A percentile compares a stretch with the other conserved stretches of the same genome.
phyloP scores from a whole-genome alignment of 225 moss, liverwort and hornwort genomes.

The Physcomitrellopsis africana region DNA sequence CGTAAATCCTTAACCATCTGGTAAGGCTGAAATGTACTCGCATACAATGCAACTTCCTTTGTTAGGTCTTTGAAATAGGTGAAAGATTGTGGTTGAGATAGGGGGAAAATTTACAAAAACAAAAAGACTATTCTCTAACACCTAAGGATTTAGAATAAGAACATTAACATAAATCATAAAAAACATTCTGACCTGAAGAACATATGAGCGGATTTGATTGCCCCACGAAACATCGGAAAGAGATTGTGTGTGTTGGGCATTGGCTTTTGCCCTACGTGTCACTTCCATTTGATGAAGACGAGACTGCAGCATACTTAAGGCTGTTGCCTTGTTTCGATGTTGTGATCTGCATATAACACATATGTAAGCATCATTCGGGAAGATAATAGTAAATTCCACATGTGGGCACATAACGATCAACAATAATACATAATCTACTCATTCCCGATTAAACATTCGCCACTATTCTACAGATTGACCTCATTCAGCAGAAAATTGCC shows the following conservation, averaged over 20 bases:
- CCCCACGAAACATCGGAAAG: slow-evolving; percentile 92
- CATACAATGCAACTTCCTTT: slow-evolving; percentile 13
- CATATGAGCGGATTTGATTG: slow-evolving; percentile 92
- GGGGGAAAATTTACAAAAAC: slow-evolving; percentile 10
- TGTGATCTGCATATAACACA: slow-evolving; percentile 67
- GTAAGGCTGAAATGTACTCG: slow-evolving; percentile 68
- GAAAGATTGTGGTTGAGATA: slow-evolving; percentile 1
- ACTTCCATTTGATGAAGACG: slow-evolving; percentile 83
- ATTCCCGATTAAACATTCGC: not conserved
- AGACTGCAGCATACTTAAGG: slow-evolving; percentile 78
- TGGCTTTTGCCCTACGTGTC: slow-evolving; percentile 76
- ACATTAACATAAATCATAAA: not conserved
- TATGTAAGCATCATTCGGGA: not conserved
- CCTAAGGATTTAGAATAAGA: slow-evolving; percentile 4
- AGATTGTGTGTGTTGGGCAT: slow-evolving; percentile 77
- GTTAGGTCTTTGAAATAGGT: slow-evolving; percentile 1
- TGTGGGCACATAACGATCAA: not conserved
- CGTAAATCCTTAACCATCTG: slow-evolving; percentile 98
- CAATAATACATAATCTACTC: slow-evolving; percentile 14
- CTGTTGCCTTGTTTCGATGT: slow-evolving; percentile 91
- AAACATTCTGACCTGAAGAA: slow-evolving; percentile 67
- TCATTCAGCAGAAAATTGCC: not conserved
- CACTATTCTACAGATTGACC: not conserved
- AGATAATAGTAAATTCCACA: not conserved
- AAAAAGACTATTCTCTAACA: slow-evolving; percentile 1